These are phyloP conservation scores for Dactylellina parvicollis DNA, from an alignment of 2,329 filamentous ascomycete genomes.

Conservation along the genomic window DNA sequence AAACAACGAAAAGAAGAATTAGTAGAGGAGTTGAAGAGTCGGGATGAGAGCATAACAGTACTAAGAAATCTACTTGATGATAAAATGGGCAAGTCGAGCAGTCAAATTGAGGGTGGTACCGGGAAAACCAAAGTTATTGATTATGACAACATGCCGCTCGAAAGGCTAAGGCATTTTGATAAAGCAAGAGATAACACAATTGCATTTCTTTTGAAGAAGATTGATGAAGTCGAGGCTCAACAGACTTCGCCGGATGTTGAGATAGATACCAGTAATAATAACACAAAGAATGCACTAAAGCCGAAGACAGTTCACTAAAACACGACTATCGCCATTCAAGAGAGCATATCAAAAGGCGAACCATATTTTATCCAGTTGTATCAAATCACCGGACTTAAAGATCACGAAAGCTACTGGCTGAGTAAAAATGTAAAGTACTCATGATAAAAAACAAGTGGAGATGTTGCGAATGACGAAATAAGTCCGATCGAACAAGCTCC, in stretches of 20 bases:
- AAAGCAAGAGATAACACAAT: constrained; percentile 68
- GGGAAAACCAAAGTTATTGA: constrained; percentile 60
- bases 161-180: constrained; percentile 64
- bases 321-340: no score
- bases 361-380: no score
- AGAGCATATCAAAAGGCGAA: no score
- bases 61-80: constrained; percentile 39
- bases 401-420: no score
- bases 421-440: no score
- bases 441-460: background rate
- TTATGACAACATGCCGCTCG: constrained; percentile 59
- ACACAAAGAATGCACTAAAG: constrained; percentile 6
- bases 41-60: constrained; percentile 43
- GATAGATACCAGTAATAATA: background rate
- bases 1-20: constrained; percentile 16
- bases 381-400: no score
- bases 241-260: background rate
- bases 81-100: constrained; percentile 57
- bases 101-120: constrained; percentile 29
- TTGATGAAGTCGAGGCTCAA: constrained; percentile 65
- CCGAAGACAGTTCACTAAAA: no score
- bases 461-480: no score
- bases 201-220: constrained; percentile 66
- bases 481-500: no score
- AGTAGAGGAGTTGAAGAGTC: constrained; percentile 32